Base-by-base conservation (phyloP, 2,329 filamentous ascomycete species). In the Juglanconis oblonga region DNA sequence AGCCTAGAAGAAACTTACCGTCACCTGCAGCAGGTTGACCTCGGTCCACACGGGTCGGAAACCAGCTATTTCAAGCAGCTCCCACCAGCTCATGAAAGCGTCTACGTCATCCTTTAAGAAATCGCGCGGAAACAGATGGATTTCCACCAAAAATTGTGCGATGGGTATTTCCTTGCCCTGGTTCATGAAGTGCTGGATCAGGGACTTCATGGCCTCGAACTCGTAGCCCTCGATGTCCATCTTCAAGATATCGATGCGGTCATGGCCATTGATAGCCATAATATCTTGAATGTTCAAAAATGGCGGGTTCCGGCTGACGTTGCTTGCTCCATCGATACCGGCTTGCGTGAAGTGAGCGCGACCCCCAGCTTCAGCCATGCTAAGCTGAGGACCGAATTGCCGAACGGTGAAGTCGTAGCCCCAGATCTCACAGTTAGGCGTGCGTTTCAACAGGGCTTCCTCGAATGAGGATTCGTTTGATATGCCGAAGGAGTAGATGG, bases 401-500 rank as follows among this genome's bases (percentile, higher is more conserved):
- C 67, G 65, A 45, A 75, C 72, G 11, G 69, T 70, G 64, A 68
- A 76, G 64, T 77, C 75, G 58, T 76, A 76, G 4, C 71, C 75
- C 72, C 72, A 77, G 29, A 76, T 68, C 31, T 69, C 63, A 64
- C 72, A 74, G 49, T 74, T 69, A 17, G 48, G 29, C 8, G 73
- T 73, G 14, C 80, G 69, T 33, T 68, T 62, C 3, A 77, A 64
- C 64, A 77, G 68, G 47, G 72, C 69, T 32, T 73, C 69, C 64
- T 77, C 70, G 61, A 76, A 76, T 3, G 69, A 71, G 1, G 73
- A 75, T 64, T 77, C 74, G 62, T 71, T 67, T 51, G 64, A 64
- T 9, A 73, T 67, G 44, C 76, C 76, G 55, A 77, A 76, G 14
- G 70, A 73, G 65, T 77, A 77, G 60, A 77, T 70, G 57, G 74